These are phyloP conservation scores for Zea mays DNA, from an alignment of 176 grass and related monocot genomes.

Conservation along the genomic window Zm-B73-REFERENCE-NAM-5.0 NC_050100.1:58698501-58699000, in stretches of 20 bases:
- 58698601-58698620: background rate
- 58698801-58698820: background rate
- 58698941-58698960: too few relatives aligned
- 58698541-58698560: background rate
- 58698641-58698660: background rate
- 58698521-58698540: slow-evolving; percentile 87
- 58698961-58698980: too few relatives aligned
- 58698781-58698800: background rate
- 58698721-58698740: background rate
- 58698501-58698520: slow-evolving; percentile 83
- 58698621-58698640: background rate
- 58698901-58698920: slow-evolving; percentile 72
- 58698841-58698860: slow-evolving; percentile 67
- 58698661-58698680: background rate
- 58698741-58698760: background rate
- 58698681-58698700: background rate
- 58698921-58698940: too few relatives aligned
- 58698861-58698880: slow-evolving; percentile 83
- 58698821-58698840: background rate
- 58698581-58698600: background rate
- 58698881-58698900: slow-evolving; percentile 60
- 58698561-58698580: slow-evolving; percentile 7
- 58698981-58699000: too few relatives aligned
- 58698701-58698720: background rate
- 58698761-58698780: background rate